A percentile compares a stretch with the other conserved stretches of the same genome.
These are phyloP conservation scores for Tieghemostelium lacteum DNA, from an alignment of 78 protist species.

Conservation along the genomic window DNA sequence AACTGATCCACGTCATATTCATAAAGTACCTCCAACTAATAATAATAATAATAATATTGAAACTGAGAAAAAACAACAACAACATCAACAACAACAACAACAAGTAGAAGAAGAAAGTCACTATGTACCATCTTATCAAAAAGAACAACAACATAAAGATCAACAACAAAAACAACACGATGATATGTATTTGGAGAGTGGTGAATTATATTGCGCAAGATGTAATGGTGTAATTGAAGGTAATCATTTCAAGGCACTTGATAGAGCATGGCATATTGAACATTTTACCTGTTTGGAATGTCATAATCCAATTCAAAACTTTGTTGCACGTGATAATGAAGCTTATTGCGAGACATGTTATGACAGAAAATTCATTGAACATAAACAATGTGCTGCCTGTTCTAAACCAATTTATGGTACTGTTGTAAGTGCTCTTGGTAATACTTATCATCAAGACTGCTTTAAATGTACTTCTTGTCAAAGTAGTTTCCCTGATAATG, in stretches of 20 bases:
- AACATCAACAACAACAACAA: not conserved
- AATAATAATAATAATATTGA: not conserved
- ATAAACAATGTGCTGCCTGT: constrained; percentile 29
- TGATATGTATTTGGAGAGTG: not conserved
- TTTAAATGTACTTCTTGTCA: constrained; percentile 44
- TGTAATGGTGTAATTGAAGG: constrained; percentile 52
- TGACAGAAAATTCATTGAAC: constrained; percentile 53
- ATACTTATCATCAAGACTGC: constrained; percentile 39
- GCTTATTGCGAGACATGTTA: constrained; percentile 63
- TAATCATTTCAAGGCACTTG: constrained; percentile 64
- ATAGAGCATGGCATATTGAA: constrained; percentile 73
- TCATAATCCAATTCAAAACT: constrained; percentile 36
- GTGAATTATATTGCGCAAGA: constrained; percentile 24
- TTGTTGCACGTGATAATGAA: constrained; percentile 42
- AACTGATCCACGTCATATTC: not conserved
- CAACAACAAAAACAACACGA: not conserved
- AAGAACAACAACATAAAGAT: not conserved
- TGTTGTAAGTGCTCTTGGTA: constrained; percentile 40
- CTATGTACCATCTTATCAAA: not conserved
- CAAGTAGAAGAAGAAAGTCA: not conserved
- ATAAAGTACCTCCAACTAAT: not conserved
- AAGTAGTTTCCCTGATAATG: constrained; percentile 50
- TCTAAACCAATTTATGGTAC: constrained; percentile 42
- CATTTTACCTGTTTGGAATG: constrained; percentile 60
- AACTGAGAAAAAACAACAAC: not conserved